Evolutionary conservation across 495 filamentous ascomycete genomes (phyloP).

Genomic region (Penicillium pulvis): DNA sequence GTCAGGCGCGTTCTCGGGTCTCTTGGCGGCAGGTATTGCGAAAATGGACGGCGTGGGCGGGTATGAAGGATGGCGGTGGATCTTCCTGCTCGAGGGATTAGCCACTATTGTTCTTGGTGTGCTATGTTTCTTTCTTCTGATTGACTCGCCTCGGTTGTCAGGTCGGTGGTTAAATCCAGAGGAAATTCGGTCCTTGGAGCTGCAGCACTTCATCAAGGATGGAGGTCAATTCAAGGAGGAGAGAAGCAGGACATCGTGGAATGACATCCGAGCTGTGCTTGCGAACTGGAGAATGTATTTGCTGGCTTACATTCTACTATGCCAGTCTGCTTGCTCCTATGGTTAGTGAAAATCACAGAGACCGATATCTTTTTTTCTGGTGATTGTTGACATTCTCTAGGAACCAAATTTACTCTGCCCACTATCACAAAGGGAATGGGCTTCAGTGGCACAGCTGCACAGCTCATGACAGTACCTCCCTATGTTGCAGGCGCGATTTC

Average conservation of each 20-base stretch:
- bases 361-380: too few relatives aligned
- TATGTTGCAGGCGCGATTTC: conserved; percentile 37
- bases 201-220: conserved; percentile 34
- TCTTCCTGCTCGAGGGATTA: conserved; percentile 66
- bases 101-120: conserved; percentile 58
- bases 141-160: conserved; percentile 28
- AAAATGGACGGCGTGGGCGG: conserved; percentile 65
- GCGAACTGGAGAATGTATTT: conserved; percentile 33
- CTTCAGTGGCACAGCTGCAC: conserved; percentile 31
- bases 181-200: conserved; percentile 31
- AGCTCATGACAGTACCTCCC: conserved; percentile 35
- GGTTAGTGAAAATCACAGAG: conserved; percentile 10
- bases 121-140: conserved; percentile 53
- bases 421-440: conserved; percentile 35
- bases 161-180: conserved; percentile 24
- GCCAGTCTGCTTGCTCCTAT: conserved; percentile 31
- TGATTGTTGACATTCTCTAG: conserved; percentile 6
- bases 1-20: conserved; percentile 67
- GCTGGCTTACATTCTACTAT: conserved; percentile 30
- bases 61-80: conserved; percentile 71
- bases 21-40: conserved; percentile 68
- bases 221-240: conserved; percentile 30
- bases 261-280: conserved; percentile 25
- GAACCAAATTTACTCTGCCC: conserved; percentile 34
- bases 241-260: conserved; percentile 18